Conservation (phyloP, 495 filamentous ascomycete species). For the Penicillium simplicissimum region DNA sequence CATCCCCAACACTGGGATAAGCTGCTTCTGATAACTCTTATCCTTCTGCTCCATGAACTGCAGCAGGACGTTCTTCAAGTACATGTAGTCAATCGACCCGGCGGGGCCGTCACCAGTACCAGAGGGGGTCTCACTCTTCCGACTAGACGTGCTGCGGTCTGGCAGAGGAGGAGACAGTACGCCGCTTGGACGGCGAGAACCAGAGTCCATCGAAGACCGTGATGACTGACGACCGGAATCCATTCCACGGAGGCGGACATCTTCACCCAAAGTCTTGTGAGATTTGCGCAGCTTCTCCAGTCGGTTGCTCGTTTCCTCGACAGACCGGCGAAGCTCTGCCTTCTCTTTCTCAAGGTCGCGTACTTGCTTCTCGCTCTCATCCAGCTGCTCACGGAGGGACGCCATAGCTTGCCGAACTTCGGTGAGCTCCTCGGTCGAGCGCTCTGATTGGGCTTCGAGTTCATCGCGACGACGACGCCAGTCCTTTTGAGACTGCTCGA, state of each 20-base stretch:
- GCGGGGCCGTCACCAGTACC: slow-evolving; percentile 27
- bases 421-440: slow-evolving; percentile 65
- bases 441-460: slow-evolving; percentile 66
- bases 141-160: slow-evolving; percentile 42
- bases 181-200: slow-evolving; percentile 37
- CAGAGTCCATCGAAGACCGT: slow-evolving; percentile 68
- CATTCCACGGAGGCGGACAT: slow-evolving; percentile 37
- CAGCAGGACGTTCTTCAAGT: slow-evolving; percentile 91
- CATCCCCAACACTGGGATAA: slow-evolving; percentile 90
- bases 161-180: slow-evolving; percentile 40
- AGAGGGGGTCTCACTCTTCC: slow-evolving; percentile 42
- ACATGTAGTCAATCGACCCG: slow-evolving; percentile 69
- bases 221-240: slow-evolving; percentile 56
- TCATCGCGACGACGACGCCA: slow-evolving; percentile 73
- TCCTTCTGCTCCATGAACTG: slow-evolving; percentile 96
- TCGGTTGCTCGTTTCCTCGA: slow-evolving; percentile 73
- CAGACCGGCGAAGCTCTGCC: slow-evolving; percentile 65
- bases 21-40: slow-evolving; percentile 83
- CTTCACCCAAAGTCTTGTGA: slow-evolving; percentile 54
- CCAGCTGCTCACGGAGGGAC: slow-evolving; percentile 74
- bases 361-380: slow-evolving; percentile 83
- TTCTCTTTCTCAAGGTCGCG: slow-evolving; percentile 80
- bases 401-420: slow-evolving; percentile 78
- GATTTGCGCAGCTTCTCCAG: slow-evolving; percentile 82
- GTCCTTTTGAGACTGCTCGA: slow-evolving; percentile 68